Conservation (phyloP, 2,329 filamentous ascomycete genomes). For the Aspergillus alliaceus region DNA sequence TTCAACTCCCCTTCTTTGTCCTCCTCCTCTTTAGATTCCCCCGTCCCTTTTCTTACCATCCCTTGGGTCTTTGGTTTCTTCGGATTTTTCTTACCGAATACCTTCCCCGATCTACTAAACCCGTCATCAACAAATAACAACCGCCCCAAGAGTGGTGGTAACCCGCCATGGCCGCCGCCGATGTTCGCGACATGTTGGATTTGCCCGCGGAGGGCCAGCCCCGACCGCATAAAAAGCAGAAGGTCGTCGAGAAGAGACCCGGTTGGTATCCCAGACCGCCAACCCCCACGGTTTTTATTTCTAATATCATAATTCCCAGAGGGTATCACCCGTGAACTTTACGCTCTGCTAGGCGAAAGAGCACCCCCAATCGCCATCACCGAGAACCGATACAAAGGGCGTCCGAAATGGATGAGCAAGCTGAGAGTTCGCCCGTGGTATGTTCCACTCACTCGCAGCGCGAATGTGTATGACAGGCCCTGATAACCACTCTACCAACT, state of each 20-base stretch:
- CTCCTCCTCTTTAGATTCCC: slow-evolving; percentile 19
- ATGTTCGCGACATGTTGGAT: slow-evolving; percentile 87
- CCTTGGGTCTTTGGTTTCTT: too few relatives aligned
- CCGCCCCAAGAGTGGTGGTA: too few relatives aligned
- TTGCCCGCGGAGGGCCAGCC: slow-evolving; percentile 63
- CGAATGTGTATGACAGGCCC: slow-evolving; percentile 53
- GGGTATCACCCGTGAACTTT: slow-evolving; percentile 53
- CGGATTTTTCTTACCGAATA: too few relatives aligned
- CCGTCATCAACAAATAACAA: neutral
- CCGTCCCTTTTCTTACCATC: too few relatives aligned
- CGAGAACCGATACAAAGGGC: slow-evolving; percentile 54
- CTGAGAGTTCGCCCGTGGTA: slow-evolving; percentile 46
- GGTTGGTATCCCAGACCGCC: slow-evolving; percentile 45
- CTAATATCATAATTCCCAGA: slow-evolving; percentile 27
- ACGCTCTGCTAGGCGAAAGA: slow-evolving; percentile 51
- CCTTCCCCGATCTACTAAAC: too few relatives aligned
- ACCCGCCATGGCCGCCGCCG: slow-evolving; percentile 66
- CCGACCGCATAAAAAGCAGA: slow-evolving; percentile 73
- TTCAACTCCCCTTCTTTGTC: neutral
- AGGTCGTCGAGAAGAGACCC: slow-evolving; percentile 59
- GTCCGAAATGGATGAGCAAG: slow-evolving; percentile 49
- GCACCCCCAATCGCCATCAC: slow-evolving; percentile 54
- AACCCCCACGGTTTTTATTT: neutral
- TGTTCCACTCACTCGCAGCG: slow-evolving; percentile 20
- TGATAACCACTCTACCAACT: slow-evolving; percentile 28